Evolutionary conservation across 305 asterid genomes (phyloP).

Genomic region (Andrographis paniculata): DNA sequence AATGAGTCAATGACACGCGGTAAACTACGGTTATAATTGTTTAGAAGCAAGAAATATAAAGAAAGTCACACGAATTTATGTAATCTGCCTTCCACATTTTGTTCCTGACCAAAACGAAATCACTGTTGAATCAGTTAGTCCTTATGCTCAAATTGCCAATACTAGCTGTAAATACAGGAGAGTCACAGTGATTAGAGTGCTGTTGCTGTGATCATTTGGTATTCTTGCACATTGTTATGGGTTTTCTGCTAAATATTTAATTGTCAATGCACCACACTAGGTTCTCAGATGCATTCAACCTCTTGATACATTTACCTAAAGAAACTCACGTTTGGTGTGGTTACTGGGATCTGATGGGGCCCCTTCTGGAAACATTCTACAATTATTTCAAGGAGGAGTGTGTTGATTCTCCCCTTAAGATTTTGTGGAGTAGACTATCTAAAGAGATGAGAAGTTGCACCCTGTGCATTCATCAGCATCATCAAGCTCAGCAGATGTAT

Average conservation of each 20-base stretch:
- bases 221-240: background rate
- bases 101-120: background rate
- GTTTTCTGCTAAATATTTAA: background rate
- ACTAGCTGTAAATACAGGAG: background rate
- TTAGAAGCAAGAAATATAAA: background rate
- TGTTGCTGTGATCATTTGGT: background rate
- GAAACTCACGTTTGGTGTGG: constrained; percentile 86
- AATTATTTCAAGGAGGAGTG: constrained; percentile 66
- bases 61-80: background rate
- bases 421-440: constrained; percentile 65
- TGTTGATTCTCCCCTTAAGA: constrained; percentile 73
- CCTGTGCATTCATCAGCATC: constrained; percentile 83
- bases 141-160: background rate
- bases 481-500: constrained; percentile 86
- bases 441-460: constrained; percentile 72
- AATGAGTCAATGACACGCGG: background rate
- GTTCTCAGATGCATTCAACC: constrained; percentile 90
- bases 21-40: background rate
- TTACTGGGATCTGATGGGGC: constrained; percentile 88
- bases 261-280: constrained; percentile 30
- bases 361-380: constrained; percentile 86
- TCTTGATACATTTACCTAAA: constrained; percentile 55
- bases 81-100: background rate
- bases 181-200: constrained; percentile 6
- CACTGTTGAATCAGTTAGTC: background rate